Evolutionary conservation across 192 early-diverging fungal genomes (phyloP).

Genomic region (Helicostylum pulchrum): DNA sequence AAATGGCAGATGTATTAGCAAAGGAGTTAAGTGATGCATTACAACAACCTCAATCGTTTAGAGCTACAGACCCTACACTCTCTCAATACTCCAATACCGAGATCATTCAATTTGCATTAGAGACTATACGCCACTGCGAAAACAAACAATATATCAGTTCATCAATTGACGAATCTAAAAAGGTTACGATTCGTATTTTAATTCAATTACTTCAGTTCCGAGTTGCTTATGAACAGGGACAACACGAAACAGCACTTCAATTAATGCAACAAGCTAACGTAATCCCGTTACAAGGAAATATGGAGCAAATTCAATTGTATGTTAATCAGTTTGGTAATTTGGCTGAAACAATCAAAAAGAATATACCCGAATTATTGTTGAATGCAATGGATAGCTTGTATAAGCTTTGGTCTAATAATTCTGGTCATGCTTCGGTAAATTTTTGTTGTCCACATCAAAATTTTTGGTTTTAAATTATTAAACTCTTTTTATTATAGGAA

Average conservation of each 20-base stretch:
- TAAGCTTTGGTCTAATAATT: conserved; percentile 35
- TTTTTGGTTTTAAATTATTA: no score
- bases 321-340: conserved; percentile 63
- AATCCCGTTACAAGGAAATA: conserved; percentile 61
- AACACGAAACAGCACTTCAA: conserved; percentile 59
- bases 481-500: neutral
- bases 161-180: neutral
- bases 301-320: conserved; percentile 52
- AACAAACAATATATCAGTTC: neutral
- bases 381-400: conserved; percentile 67
- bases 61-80: neutral
- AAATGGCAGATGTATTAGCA: conserved; percentile 18
- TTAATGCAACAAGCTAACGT: conserved; percentile 58
- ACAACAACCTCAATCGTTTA: neutral
- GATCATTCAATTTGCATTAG: neutral
- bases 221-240: conserved; percentile 45
- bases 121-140: neutral
- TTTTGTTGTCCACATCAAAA: no score
- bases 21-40: conserved; percentile 30
- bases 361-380: conserved; percentile 74
- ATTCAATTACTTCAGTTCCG: conserved; percentile 50
- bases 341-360: conserved; percentile 67
- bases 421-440: neutral
- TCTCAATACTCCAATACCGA: neutral
- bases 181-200: neutral